These are phyloP conservation scores for Luffa acutangula DNA, from an alignment of 306 rosid species.

Conservation along the genomic window DNA sequence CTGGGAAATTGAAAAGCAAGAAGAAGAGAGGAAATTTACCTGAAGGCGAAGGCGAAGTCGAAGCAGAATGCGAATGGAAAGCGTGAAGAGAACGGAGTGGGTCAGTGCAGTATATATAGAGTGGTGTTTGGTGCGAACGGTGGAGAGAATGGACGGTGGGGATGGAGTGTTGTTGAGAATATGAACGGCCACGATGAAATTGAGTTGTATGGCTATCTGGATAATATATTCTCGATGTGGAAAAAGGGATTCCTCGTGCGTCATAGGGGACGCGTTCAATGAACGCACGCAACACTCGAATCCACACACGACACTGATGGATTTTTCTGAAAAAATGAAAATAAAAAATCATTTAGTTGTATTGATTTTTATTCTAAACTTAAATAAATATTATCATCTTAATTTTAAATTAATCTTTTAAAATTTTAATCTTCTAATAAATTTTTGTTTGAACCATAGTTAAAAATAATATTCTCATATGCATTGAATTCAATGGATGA, in stretches of 20 bases:
- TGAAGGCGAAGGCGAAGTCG: not conserved
- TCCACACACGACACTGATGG: not conserved
- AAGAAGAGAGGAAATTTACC: not conserved
- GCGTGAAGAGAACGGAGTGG: not conserved
- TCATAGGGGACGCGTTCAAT: not conserved
- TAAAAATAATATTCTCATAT: too few species aligned
- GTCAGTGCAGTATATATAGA: not conserved
- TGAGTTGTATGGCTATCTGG: not conserved
- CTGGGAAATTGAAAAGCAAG: not conserved
- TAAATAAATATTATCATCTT: too few species aligned
- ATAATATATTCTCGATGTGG: not conserved
- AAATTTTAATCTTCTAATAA: too few species aligned
- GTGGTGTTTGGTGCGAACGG: not conserved
- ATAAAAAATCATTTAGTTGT: too few species aligned
- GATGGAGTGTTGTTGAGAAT: not conserved
- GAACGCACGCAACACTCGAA: not conserved
- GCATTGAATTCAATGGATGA: too few species aligned
- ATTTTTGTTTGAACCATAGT: too few species aligned
- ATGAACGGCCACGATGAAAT: slow-evolving; percentile 8
- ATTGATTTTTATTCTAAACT: too few species aligned
- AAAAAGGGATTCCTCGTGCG: not conserved
- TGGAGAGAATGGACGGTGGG: not conserved
- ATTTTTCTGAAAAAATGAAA: too few species aligned
- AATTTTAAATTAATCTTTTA: too few species aligned
- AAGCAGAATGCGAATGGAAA: not conserved